A percentile compares a stretch with the other conserved stretches of the same genome.
These are phyloP conservation scores for Phialemonium atrogriseum DNA, from an alignment of 2,329 filamentous ascomycete genomes.

Conservation along the genomic window DNA sequence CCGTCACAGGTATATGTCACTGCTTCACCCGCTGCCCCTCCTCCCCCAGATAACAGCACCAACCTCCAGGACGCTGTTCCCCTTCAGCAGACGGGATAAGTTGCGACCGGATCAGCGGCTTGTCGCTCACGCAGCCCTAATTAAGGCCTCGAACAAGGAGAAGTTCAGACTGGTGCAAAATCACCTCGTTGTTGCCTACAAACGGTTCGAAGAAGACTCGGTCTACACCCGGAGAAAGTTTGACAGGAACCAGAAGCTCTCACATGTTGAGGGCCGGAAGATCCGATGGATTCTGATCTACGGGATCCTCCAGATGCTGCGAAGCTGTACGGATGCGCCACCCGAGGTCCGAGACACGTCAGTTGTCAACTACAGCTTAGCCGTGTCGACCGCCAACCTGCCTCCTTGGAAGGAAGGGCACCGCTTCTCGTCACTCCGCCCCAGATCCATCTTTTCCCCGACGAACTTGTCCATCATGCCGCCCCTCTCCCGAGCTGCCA, in stretches of 20 bases:
- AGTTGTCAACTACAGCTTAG: conserved; percentile 48
- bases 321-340: conserved; percentile 53
- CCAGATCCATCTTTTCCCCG: not conserved
- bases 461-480: not conserved
- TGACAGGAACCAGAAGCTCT: conserved; percentile 49
- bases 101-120: conserved; percentile 39
- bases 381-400: conserved; percentile 30
- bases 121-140: conserved; percentile 42
- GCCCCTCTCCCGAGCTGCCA: not conserved
- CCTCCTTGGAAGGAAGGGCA: conserved; percentile 35
- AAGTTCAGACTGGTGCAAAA: conserved; percentile 31
- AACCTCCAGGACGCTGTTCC: conserved; percentile 27
- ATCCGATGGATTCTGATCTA: conserved; percentile 74
- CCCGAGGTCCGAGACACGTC: conserved; percentile 50
- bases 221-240: conserved; percentile 39
- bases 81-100: conserved; percentile 32
- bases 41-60: conserved; percentile 44
- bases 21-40: conserved; percentile 59
- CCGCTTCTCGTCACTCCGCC: not conserved
- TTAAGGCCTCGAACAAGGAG: conserved; percentile 39
- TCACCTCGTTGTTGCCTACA: conserved; percentile 58
- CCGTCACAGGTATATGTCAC: conserved; percentile 47
- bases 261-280: conserved; percentile 61
- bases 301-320: conserved; percentile 62
- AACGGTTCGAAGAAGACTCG: conserved; percentile 58